A percentile compares a stretch with the other conserved stretches of the same genome.
These are phyloP conservation scores for Haplographium delicatum DNA, from an alignment of 495 filamentous ascomycete species.

Conservation along the genomic window DNA sequence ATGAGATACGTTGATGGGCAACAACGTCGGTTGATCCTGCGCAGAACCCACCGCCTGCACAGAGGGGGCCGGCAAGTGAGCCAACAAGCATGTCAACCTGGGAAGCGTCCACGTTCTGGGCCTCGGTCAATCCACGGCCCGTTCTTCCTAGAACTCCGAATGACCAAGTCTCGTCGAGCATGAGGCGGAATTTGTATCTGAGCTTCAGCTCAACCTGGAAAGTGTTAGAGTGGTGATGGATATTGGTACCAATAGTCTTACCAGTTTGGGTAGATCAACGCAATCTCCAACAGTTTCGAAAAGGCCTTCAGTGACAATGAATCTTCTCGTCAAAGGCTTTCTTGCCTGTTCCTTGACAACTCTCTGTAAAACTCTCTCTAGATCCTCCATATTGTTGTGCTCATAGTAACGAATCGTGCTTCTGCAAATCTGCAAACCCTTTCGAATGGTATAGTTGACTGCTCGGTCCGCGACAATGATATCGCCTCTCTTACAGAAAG, in stretches of 20 bases:
- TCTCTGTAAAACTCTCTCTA: slow-evolving; percentile 80
- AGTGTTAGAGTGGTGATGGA: slow-evolving; percentile 15
- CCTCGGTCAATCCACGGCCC: slow-evolving; percentile 87
- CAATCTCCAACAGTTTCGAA: slow-evolving; percentile 90
- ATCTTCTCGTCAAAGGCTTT: slow-evolving; percentile 85
- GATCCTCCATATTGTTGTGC: slow-evolving; percentile 92
- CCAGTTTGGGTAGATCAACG: slow-evolving; percentile 76
- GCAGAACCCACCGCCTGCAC: slow-evolving; percentile 93
- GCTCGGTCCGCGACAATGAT: slow-evolving; percentile 97
- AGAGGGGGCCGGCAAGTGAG: slow-evolving; percentile 82
- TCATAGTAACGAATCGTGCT: slow-evolving; percentile 91
- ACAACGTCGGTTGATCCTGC: slow-evolving; percentile 84
- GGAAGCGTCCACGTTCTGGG: slow-evolving; percentile 87
- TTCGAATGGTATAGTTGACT: slow-evolving; percentile 89
- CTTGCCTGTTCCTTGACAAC: slow-evolving; percentile 77
- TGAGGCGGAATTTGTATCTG: slow-evolving; percentile 94
- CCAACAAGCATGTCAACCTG: slow-evolving; percentile 96
- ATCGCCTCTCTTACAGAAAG: slow-evolving; percentile 94
- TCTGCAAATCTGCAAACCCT: slow-evolving; percentile 87
- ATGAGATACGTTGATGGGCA: slow-evolving; percentile 89
- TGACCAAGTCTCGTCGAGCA: slow-evolving; percentile 95
- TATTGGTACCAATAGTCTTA: too few species aligned
- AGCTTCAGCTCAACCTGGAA: slow-evolving; percentile 78
- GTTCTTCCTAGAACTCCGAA: slow-evolving; percentile 91
- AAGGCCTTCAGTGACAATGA: slow-evolving; percentile 93